Percentiles rank a stretch among this genome's conserved stretches.
phyloP scores from a whole-genome alignment of 2,329 filamentous ascomycete species.

The Fusarium nygamai region DNA sequence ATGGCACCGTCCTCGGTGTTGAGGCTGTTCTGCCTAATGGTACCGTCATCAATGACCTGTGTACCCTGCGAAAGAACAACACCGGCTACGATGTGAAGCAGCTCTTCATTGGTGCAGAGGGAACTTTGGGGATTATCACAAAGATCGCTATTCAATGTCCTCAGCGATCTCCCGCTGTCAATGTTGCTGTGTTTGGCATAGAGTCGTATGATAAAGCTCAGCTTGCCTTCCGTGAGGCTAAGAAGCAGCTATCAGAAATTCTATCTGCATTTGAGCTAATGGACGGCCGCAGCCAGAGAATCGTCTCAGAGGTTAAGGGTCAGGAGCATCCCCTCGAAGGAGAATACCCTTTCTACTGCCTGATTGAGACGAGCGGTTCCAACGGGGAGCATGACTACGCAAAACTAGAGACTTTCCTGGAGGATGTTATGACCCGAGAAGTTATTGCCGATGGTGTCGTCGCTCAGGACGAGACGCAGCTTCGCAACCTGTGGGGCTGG shows the following conservation, averaged over 20 bases:
- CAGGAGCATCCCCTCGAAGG: constrained; percentile 84
- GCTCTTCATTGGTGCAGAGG: constrained; percentile 94
- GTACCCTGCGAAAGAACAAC: constrained; percentile 94
- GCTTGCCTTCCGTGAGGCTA: constrained; percentile 86
- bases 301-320: constrained; percentile 79
- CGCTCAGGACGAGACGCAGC: constrained; percentile 92
- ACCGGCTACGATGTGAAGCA: constrained; percentile 98
- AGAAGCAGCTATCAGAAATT: constrained; percentile 91
- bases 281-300: constrained; percentile 83
- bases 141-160: constrained; percentile 90
- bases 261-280: constrained; percentile 98
- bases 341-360: constrained; percentile 92
- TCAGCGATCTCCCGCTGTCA: constrained; percentile 85
- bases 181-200: constrained; percentile 93
- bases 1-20: constrained; percentile 90
- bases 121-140: constrained; percentile 94
- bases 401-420: constrained; percentile 90
- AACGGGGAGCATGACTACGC: constrained; percentile 93
- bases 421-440: constrained; percentile 88
- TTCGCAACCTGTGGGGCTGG: constrained; percentile 87
- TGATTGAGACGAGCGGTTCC: constrained; percentile 95
- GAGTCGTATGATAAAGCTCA: constrained; percentile 92
- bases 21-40: constrained; percentile 95
- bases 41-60: constrained; percentile 89
- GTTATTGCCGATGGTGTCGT: constrained; percentile 91